Conservation (phyloP, 495 filamentous ascomycete genomes). For the Sphaerosporella brunnea region DNA sequence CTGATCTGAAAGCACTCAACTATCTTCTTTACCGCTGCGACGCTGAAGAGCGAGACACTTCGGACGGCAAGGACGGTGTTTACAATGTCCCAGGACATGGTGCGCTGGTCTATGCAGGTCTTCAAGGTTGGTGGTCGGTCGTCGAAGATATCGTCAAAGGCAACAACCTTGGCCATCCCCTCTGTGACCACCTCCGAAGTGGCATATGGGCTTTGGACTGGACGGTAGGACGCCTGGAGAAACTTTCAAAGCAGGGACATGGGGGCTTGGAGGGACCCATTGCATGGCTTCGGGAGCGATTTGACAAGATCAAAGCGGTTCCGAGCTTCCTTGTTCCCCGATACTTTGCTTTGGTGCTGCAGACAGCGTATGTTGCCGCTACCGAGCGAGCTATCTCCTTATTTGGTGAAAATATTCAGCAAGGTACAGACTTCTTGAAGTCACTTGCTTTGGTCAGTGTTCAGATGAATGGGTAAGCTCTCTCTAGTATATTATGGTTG, state of each 20-base stretch:
- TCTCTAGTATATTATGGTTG: not conserved
- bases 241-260: constrained; percentile 43
- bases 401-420: constrained; percentile 54
- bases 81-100: constrained; percentile 76
- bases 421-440: constrained; percentile 70
- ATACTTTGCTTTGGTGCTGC: constrained; percentile 79
- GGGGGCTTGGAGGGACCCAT: constrained; percentile 43
- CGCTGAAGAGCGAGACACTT: constrained; percentile 72
- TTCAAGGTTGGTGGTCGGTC: constrained; percentile 97
- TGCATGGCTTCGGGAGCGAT: constrained; percentile 64
- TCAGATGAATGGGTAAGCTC: constrained; percentile 53
- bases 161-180: constrained; percentile 81
- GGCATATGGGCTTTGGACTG: constrained; percentile 95
- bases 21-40: constrained; percentile 84
- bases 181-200: constrained; percentile 80
- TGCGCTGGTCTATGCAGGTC: constrained; percentile 76
- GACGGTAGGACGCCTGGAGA: constrained; percentile 58
- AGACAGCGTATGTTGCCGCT: constrained; percentile 70
- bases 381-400: constrained; percentile 60
- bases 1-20: constrained; percentile 69
- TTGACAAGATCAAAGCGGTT: constrained; percentile 62
- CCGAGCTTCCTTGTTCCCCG: constrained; percentile 81
- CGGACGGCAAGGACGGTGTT: constrained; percentile 60
- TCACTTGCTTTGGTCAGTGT: constrained; percentile 74
- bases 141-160: constrained; percentile 67